Evolutionary conservation across 208 protist species (phyloP), one percentile per base, ranked within the genome.

Genomic region (Leishmania tropica): DNA sequence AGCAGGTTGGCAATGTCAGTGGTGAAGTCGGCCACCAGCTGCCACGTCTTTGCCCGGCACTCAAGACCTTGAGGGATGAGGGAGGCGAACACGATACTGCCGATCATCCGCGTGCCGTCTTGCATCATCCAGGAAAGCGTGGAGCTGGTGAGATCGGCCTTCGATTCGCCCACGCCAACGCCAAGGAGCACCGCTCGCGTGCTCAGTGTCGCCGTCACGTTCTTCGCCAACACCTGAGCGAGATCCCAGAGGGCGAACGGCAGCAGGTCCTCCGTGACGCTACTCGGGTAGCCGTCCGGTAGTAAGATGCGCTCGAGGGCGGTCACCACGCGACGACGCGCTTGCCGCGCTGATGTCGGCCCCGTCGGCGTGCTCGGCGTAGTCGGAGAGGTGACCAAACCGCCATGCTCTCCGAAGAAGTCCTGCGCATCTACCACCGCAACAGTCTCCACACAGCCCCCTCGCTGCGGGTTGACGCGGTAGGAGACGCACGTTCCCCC

Each of bases 211-310:
- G 79, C 67, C 47, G 78, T 87, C 45, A 93, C 79, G 37, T 64
- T 87, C 53, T 70, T 85, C 54, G 83, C 92, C 24, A 96, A 47
- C 53, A 79, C 65, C 68, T 91, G 89, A 35, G 75, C 78, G 53
- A 75, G 35, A 58, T 90, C 86, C 85, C 81, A 89, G 48, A 80
- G 21, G 10, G 87, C 87, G 65, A 86, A 83, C 3, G 75, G 42
- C 51, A 87, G 68, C n/a, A 89, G 77, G 73, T 95, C 91, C 7
- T 87, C 79, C 40, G 88, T 90, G 17, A 95, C 90, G 40, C 84
- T 87, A 84, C 84, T 78, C 8, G 93, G 93, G 76, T 93, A 96
- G 45, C 91, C 89, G 24, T 85, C 78, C 7, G 91, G 91, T 37
- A 95, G 81, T 40, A 95, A 90, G 35, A 92, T 62, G 72, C 62